A percentile compares a stretch with the other conserved stretches of the same genome.
Conservation (phyloP, 192 early-diverging fungal genomes). For the Linderina pennispora region DNA sequence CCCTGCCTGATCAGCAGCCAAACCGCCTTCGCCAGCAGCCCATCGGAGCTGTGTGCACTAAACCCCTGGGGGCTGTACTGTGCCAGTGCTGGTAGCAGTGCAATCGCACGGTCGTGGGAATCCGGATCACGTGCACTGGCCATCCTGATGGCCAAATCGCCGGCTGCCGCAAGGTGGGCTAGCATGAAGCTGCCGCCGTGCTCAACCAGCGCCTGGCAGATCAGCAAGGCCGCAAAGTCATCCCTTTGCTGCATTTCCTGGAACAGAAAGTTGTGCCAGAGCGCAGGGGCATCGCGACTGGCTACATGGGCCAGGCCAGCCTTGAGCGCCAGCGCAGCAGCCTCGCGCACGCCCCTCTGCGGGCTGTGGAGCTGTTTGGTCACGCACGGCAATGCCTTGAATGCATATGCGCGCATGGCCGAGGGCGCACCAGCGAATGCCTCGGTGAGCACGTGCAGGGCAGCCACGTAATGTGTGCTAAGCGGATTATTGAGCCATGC, state of each 20-base stretch:
- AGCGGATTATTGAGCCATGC: no score
- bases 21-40: slow-evolving; percentile 64
- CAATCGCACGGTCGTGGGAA: slow-evolving; percentile 77
- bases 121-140: slow-evolving; percentile 73
- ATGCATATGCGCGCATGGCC: no score
- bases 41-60: slow-evolving; percentile 34
- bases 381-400: no score
- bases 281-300: slow-evolving; percentile 65
- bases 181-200: slow-evolving; percentile 87
- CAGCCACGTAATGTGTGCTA: no score
- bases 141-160: slow-evolving; percentile 69
- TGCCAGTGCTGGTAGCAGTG: slow-evolving; percentile 78
- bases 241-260: slow-evolving; percentile 79
- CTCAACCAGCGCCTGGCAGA: slow-evolving; percentile 68
- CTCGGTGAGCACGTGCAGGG: no score
- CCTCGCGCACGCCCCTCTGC: slow-evolving; percentile 82
- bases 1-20: no score
- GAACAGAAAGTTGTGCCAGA: slow-evolving; percentile 75
- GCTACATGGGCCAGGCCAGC: slow-evolving; percentile 76
- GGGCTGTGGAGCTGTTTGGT: no score
- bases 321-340: slow-evolving; percentile 79
- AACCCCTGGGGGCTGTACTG: slow-evolving; percentile 71
- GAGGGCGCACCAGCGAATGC: no score
- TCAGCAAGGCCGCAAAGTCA: slow-evolving; percentile 82
- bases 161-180: slow-evolving; percentile 64